Base-by-base conservation (phyloP, 1,284 basidiomycete species). In the Cutaneotrichosporon daszewskae region DNA sequence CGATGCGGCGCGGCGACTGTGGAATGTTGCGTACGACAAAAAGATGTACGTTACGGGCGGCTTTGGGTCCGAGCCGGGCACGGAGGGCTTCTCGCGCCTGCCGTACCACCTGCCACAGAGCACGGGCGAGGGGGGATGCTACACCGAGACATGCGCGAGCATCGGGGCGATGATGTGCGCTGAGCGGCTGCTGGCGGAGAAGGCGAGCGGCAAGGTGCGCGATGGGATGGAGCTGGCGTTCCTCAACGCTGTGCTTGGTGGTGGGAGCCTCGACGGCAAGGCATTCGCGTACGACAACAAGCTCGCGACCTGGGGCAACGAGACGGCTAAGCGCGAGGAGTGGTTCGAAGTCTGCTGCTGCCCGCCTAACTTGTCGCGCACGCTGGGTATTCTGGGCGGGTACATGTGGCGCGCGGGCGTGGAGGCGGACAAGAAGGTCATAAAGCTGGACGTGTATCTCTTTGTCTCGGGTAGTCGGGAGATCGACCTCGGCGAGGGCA, bases 311-410 rank as follows among this genome's bases (percentile, higher is more conserved):
- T 57, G 42, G 22, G 55, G 55, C 3, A 50, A 61, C 38, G 60
- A 64, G 52, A 45, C 32, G 12, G 57, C 55, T 10, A 51, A 37
- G 20, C 48, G 62, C 25, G 39, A 41, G 9, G 59, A 62, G 29
- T 64, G 62, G 62, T 64, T 62, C 39, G 57, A 61, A 43, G 59
- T 64, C 18, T 64, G 62, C 49, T 64, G 62, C 40, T 64, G 62
- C 36, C 62, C 62, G 12, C 60, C 60, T 11, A 62, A 62, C 40
- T 43, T 62, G 17, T 57, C 54, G 5, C 39, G 62, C 14, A 59
- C 57, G 3, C 47, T 64, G n/a, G 60, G 62, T 4, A 61, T 64
- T 49, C 45, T 64, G 11, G 62, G 62, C 19, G 62, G 60, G 20
- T 64, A 64, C 40, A 56, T 58, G 3, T 64, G 62, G 62, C 19